Percentiles rank a stretch among this genome's conserved stretches.
Conservation (phyloP, 495 filamentous ascomycete species). For the Rostrohypoxylon terebratum region DNA sequence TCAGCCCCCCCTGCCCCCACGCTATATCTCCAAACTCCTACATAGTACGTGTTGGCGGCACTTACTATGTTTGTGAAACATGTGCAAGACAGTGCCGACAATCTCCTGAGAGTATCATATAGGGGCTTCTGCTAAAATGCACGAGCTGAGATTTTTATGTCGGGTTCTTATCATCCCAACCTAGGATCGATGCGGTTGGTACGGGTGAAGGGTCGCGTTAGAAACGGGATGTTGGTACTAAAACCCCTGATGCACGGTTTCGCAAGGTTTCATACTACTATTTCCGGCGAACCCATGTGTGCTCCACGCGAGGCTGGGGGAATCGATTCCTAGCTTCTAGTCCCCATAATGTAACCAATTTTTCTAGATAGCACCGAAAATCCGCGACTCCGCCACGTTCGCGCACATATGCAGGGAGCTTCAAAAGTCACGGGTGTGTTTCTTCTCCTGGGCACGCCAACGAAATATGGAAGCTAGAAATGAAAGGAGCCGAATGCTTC, state of each 20-base stretch:
- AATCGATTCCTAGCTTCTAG: slow-evolving; percentile 29
- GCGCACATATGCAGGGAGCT: slow-evolving; percentile 31
- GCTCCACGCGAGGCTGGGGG: slow-evolving; percentile 31
- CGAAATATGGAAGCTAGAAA: neutral
- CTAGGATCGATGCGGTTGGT: neutral
- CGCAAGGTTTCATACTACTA: slow-evolving; percentile 31
- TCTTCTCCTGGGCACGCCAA: slow-evolving; percentile 16
- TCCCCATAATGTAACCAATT: slow-evolving; percentile 28
- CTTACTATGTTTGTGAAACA: slow-evolving; percentile 10
- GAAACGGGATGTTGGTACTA: slow-evolving; percentile 36
- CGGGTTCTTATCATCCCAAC: neutral
- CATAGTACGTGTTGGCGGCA: neutral
- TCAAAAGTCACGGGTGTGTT: slow-evolving; percentile 13
- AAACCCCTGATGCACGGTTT: slow-evolving; percentile 25
- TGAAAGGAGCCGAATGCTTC: slow-evolving; percentile 10
- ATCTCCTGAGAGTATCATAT: neutral
- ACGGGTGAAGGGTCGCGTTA: slow-evolving; percentile 14
- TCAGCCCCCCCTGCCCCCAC: neutral
- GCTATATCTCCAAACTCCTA: too few species aligned
- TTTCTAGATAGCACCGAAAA: slow-evolving; percentile 16
- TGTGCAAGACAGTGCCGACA: neutral
- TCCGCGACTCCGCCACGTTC: slow-evolving; percentile 26
- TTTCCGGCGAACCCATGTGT: slow-evolving; percentile 30
- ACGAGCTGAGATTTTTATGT: neutral
- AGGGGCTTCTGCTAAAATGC: neutral